Conservation (phyloP, 2,329 filamentous ascomycete genomes). For the Colletotrichum sp. region DNA sequence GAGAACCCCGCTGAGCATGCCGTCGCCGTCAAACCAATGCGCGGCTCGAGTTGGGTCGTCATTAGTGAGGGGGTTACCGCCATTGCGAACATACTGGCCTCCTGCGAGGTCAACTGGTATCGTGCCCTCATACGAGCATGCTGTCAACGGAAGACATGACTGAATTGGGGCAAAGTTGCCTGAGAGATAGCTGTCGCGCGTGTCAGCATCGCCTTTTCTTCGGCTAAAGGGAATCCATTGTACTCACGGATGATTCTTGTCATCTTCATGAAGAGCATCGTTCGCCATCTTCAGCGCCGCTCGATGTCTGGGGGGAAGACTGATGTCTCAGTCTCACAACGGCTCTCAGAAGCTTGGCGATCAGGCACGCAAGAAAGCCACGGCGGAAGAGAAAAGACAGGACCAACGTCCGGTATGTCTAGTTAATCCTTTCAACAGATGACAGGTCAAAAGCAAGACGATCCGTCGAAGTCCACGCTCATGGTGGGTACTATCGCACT, state of each 20-base stretch:
- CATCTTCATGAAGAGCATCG: not conserved
- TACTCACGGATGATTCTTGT: constrained; percentile 9
- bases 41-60: constrained; percentile 65
- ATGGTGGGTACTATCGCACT: not conserved
- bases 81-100: constrained; percentile 76
- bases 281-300: not conserved
- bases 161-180: constrained; percentile 75
- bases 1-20: constrained; percentile 73
- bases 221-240: too few species aligned
- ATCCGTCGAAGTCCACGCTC: not conserved
- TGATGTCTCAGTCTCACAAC: not conserved
- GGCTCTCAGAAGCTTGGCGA: not conserved
- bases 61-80: constrained; percentile 70
- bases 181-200: constrained; percentile 51
- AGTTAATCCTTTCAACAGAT: not conserved
- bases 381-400: not conserved
- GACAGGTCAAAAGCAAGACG: not conserved
- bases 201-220: not conserved
- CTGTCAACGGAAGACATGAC: constrained; percentile 57
- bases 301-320: not conserved
- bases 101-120: constrained; percentile 71
- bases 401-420: not conserved
- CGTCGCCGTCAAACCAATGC: constrained; percentile 79
- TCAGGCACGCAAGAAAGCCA: not conserved
- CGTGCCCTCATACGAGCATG: constrained; percentile 60